Base-by-base conservation (phyloP, 805 yeast species). In the Saccharomycopsis guyanensis region DNA sequence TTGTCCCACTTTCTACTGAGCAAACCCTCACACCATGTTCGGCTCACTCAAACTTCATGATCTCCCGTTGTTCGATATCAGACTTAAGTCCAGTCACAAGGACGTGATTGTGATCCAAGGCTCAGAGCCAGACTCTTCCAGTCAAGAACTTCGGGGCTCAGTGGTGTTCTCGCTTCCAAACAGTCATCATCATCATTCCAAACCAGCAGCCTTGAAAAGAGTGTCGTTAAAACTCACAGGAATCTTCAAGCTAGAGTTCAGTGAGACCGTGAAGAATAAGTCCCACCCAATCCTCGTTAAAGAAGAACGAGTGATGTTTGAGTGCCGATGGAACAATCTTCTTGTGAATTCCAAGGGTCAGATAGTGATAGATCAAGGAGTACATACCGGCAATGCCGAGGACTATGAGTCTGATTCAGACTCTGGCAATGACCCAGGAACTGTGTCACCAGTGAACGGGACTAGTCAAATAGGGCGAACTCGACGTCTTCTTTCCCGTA, bases 41-140 rank as follows among this genome's bases (percentile, higher is more conserved):
- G n/a, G n/a, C n/a, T n/a, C n/a, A n/a, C n/a, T n/a, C n/a, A n/a
- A n/a, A n/a, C n/a, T n/a, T n/a, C 24, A 19, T 29, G 40, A 43
- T n/a, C 43, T 38, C 23, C 42, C 41, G 31, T 37, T 43, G 29
- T 39, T 46, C 32, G 51, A 47, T 38, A 34, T 50, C 13, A 25
- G 53, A 15, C 29, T 69, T 8, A 62, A 63, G 38, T 59, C 71
- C 1, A 61, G 66, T 0, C 65, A 66, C 48, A 62, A 66, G 40
- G 88, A 89, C 60, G 81, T 88, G 16, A 63, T 89, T 2, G 70
- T 91, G 1, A 66, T 93, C 27, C 76, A 84, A 48, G 97, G 96
- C 3, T 64, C 82, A 1, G 82, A 81, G 18, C 71, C 74, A 38
- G 93, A 84, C 46, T 86, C 95, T 0, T 75, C 86, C 0, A 79